Conservation (phyloP, 768 basidiomycete genomes). For the Boletus tomentosulus region DNA sequence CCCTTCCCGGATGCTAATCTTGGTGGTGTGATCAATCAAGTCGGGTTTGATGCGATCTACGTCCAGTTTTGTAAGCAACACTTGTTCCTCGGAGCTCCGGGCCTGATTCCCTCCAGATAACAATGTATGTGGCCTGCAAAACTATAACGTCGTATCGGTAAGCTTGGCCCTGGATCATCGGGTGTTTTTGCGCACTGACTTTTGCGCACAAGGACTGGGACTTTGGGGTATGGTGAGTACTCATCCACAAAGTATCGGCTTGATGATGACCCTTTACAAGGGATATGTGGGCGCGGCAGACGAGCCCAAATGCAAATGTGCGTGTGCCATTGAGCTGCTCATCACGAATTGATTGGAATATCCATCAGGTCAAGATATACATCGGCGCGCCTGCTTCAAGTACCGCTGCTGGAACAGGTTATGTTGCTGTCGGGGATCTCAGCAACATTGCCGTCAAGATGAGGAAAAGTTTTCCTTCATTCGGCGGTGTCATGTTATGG, state of each 20-base stretch:
- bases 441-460: slow-evolving; percentile 31
- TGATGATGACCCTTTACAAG: slow-evolving; percentile 24
- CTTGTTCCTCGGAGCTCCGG: neutral
- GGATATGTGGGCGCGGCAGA: slow-evolving; percentile 43
- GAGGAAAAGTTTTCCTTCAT: slow-evolving; percentile 38
- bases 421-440: slow-evolving; percentile 31
- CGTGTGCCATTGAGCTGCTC: slow-evolving; percentile 1
- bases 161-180: slow-evolving; percentile 17
- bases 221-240: slow-evolving; percentile 30
- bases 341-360: slow-evolving; percentile 3
- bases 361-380: slow-evolving; percentile 37
- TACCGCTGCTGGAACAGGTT: slow-evolving; percentile 40
- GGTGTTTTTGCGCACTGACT: neutral
- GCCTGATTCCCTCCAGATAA: slow-evolving; percentile 31
- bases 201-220: slow-evolving; percentile 42
- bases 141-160: slow-evolving; percentile 53
- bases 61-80: slow-evolving; percentile 53
- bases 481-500: slow-evolving; percentile 44
- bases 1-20: slow-evolving; percentile 66
- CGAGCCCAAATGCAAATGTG: slow-evolving; percentile 40
- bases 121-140: slow-evolving; percentile 40
- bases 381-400: slow-evolving; percentile 41
- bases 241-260: neutral
- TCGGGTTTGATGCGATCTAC: slow-evolving; percentile 67
- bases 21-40: slow-evolving; percentile 54